phyloP scores from a whole-genome alignment of 495 filamentous ascomycete genomes.

The Xylona heveae region DNA sequence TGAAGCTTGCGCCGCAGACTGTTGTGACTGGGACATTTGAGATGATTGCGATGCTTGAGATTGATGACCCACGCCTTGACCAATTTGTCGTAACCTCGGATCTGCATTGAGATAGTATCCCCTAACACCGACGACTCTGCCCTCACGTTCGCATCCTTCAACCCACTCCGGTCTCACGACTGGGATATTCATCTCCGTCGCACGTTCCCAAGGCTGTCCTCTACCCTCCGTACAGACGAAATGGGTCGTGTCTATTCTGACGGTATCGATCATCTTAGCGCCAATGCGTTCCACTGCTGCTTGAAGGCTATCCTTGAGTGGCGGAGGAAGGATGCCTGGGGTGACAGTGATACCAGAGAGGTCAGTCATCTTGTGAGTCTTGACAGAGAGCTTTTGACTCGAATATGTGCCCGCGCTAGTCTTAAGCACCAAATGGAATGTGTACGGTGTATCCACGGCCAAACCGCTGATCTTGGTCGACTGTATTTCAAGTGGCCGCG shows the following conservation, averaged over 20 bases:
- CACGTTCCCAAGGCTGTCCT: slow-evolving; percentile 81
- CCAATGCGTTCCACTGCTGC: slow-evolving; percentile 71
- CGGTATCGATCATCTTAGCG: slow-evolving; percentile 72
- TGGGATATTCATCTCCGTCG: slow-evolving; percentile 93
- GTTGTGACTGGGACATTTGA: too few relatives aligned
- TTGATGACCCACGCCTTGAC: slow-evolving; percentile 17
- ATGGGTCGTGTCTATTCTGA: slow-evolving; percentile 94
- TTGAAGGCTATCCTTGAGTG: slow-evolving; percentile 49
- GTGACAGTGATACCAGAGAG: slow-evolving; percentile 90
- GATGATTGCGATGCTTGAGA: too few relatives aligned
- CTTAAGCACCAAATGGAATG: slow-evolving; percentile 77
- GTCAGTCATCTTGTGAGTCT: slow-evolving; percentile 98
- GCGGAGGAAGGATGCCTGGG: slow-evolving; percentile 60
- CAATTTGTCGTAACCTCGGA: slow-evolving; percentile 37
- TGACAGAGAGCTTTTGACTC: slow-evolving; percentile 64
- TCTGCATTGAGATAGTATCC: slow-evolving; percentile 91
- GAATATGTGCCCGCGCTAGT: slow-evolving; percentile 76
- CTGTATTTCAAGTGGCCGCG: slow-evolving; percentile 60
- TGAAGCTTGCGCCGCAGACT: too few relatives aligned
- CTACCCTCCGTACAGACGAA: slow-evolving; percentile 96
- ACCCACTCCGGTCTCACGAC: slow-evolving; percentile 98
- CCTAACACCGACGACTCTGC: slow-evolving; percentile 80
- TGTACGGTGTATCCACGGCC: slow-evolving; percentile 86
- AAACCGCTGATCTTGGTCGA: slow-evolving; percentile 96
- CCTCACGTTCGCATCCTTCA: slow-evolving; percentile 79